Evolutionary conservation across 1,139 yeast species (phyloP).

Genomic region (Candida sojae): DNA sequence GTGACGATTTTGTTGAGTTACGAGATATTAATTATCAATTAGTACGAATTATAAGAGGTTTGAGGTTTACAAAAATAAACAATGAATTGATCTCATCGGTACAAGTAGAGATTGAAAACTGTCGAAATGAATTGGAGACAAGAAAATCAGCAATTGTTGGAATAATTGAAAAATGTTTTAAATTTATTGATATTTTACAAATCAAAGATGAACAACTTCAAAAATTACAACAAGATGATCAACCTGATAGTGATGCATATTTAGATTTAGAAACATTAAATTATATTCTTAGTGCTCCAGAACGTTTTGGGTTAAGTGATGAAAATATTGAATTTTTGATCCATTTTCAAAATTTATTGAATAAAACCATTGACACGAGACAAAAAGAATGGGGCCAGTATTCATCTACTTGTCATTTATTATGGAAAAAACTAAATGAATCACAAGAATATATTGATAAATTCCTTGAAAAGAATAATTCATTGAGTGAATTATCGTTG

Average conservation of each 20-base stretch:
- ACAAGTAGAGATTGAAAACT: conserved; percentile 26
- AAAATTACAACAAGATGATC: conserved; percentile 28
- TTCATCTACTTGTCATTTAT: conserved; percentile 35
- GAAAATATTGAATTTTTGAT: conserved; percentile 35
- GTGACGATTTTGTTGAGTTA: conserved; percentile 15
- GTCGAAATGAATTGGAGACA: conserved; percentile 26
- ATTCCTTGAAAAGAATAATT: conserved; percentile 39
- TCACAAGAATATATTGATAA: conserved; percentile 31
- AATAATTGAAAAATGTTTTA: conserved; percentile 28
- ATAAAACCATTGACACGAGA: conserved; percentile 30
- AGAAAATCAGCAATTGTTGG: conserved; percentile 26
- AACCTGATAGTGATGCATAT: conserved; percentile 21
- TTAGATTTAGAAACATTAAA: conserved; percentile 40
- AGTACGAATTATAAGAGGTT: conserved; percentile 34
- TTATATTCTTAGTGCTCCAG: conserved; percentile 39
- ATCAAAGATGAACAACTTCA: conserved; percentile 36
- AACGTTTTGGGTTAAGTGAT: conserved; percentile 42
- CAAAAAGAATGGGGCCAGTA: conserved; percentile 36
- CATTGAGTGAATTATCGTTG: conserved; percentile 38
- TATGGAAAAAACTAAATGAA: conserved; percentile 57
- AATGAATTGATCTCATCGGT: conserved; percentile 27
- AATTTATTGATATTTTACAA: conserved; percentile 28
- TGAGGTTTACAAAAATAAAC: conserved; percentile 41
- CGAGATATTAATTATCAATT: conserved; percentile 41
- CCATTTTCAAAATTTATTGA: conserved; percentile 29